A percentile compares a stretch with the other conserved stretches of the same genome.
Evolutionary conservation across 441 rosid genomes (phyloP).

Genomic region (Kokia cookei): DNA sequence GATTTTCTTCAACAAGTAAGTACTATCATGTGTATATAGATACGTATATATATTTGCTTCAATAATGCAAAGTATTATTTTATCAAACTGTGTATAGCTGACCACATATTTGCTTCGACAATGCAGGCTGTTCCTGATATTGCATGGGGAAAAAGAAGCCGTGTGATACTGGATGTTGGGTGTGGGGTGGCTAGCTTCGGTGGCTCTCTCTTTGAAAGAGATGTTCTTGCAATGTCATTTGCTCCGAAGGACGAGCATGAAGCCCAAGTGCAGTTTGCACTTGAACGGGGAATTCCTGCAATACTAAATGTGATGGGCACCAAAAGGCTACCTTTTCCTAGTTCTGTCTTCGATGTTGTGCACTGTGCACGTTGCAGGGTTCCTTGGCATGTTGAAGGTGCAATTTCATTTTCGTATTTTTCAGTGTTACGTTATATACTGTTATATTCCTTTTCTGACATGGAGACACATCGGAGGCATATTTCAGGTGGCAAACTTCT

Average conservation of each 20-base stretch:
- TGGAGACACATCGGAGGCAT: not conserved
- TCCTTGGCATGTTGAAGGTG: constrained; percentile 59
- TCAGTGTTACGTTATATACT: not conserved
- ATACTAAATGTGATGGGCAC: constrained; percentile 61
- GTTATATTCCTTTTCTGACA: not conserved
- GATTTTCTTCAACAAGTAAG: constrained; percentile 51
- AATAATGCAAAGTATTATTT: not conserved
- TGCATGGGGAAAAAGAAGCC: constrained; percentile 44
- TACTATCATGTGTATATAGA: not conserved
- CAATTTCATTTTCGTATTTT: not conserved
- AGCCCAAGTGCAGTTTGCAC: constrained; percentile 66
- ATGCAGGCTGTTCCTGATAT: constrained; percentile 37
- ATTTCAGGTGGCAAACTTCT: constrained; percentile 59
- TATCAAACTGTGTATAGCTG: not conserved
- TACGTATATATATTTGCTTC: not conserved
- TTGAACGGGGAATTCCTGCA: constrained; percentile 69
- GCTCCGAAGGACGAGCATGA: constrained; percentile 76
- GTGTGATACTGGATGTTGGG: constrained; percentile 67
- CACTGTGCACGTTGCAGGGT: constrained; percentile 79
- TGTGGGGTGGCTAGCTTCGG: constrained; percentile 82
- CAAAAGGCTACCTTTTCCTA: constrained; percentile 59
- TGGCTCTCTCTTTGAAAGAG: constrained; percentile 56
- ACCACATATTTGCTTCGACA: constrained; percentile 3
- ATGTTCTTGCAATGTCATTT: constrained; percentile 57
- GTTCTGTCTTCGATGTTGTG: constrained; percentile 55